Evolutionary conservation across 2,329 filamentous ascomycete genomes (phyloP), one percentile per base, ranked within the genome.

Genomic region (Colletotrichum incanum): DNA sequence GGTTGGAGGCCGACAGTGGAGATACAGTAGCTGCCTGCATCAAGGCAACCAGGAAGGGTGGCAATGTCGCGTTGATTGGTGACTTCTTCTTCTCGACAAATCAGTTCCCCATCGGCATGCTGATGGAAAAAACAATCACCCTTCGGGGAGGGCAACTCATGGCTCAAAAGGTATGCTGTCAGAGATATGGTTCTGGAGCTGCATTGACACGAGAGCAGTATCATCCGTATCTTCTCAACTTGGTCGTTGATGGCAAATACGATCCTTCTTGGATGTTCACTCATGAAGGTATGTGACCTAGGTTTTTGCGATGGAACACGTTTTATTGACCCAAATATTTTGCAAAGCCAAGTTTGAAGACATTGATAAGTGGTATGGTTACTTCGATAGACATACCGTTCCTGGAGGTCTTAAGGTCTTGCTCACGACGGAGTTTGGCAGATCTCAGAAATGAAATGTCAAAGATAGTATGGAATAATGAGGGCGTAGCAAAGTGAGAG

Each of bases 101-200:
- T 60, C 72, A 78, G 58, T 80, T 79, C 50, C 77, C 76, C 0
- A 80, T 80, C 43, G 78, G 79, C 16, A 75, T 76, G 56, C 60
- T 81, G 64, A 80, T 80, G 78, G 78, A 81, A 67, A 81, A 81
- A 58, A 76, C 74, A 3, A 75, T 81, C 69, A 81, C 78, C 2
- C 64, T 80, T 16, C 76, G 78, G 28, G 80, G 80, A 0, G 78
- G 78, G 1, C 78, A 79, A 55, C 59, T 76, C 8, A 67, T 73
- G 47, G 76, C 74, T 1, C 75, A 78, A 41, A 77, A 75, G 60
- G 56, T 47, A 39, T 5, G 39, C 7, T 26, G 12, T 12, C 34
- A 39, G n/a, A 16, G 3, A 5, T 12, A 3, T 8, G 20, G 5
- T n/a, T 16, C 5, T 7, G 8, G 18, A 7, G 11, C 1, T 14